Base-by-base conservation (phyloP, 2,329 filamentous ascomycete species). In the Monilinia fructigena region DNA sequence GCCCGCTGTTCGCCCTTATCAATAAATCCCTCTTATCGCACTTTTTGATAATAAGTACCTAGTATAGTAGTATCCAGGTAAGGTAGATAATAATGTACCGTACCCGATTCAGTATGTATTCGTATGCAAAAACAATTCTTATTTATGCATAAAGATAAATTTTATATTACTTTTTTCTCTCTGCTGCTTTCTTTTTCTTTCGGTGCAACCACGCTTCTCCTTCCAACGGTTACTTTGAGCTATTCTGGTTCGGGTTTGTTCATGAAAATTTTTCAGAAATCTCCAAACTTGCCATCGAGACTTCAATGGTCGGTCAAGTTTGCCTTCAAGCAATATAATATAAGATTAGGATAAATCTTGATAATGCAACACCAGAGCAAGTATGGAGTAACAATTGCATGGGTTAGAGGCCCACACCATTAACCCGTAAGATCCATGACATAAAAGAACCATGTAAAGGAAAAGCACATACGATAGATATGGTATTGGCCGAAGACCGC, bases 401-500 rank as follows among this genome's bases (percentile, higher is more conserved):
- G 56, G 56, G 35, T 60, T 50, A 50, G 7, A 60, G 20, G n/a
- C 10, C 47, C 28, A 20, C 42, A 28, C 45, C 28, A 50, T n/a
- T 20, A 48, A 20, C 42, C 42, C 18, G 28, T 35, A 20, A 48
- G 12, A 42, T 60, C 20, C 56, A 47, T 59, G 35, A 38, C 53
- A 40, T 35, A 23, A 56, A n/a, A 42, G 54, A 16, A 26, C 54
- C 54, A 42, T 56, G 54, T 42, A 56, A 47, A 56, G 35, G 35
- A 38, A 56, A 40, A 56, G 18, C n/a, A 48, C 20, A 23, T 42
- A 26, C 12, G 35, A n/a, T 23, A 26, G n/a, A 56, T 42, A 42
- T 42, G 31, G 35, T 42, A 55, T 55, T 40, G 54, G 35, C 54
- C 54, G 54, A 56, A 56, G n/a, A 56, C n/a, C 12, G n/a, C 54